Conservation (phyloP, 768 basidiomycete genomes). For the Multifurca ochricompacta region DNA sequence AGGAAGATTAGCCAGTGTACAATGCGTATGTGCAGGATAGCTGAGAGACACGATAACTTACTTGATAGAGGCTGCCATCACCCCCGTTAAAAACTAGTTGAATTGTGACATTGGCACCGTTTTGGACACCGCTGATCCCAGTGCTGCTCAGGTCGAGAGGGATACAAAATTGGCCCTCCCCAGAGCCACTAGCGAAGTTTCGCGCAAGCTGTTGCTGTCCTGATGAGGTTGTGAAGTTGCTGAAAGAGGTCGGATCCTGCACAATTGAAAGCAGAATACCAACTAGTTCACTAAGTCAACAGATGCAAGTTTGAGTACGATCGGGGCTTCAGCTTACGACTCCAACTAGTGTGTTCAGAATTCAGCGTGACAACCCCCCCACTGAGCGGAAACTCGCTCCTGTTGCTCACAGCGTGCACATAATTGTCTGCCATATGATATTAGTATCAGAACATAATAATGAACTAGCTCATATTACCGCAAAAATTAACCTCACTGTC, state of each 20-base stretch:
- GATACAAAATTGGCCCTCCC: slow-evolving; percentile 61
- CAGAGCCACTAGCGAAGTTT: slow-evolving; percentile 41
- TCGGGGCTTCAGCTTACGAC: slow-evolving; percentile 33
- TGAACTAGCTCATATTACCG: slow-evolving; percentile 34
- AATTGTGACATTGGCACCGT: slow-evolving; percentile 69
- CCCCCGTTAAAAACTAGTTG: slow-evolving; percentile 63
- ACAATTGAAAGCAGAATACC: slow-evolving; percentile 48
- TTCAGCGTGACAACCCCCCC: slow-evolving; percentile 54
- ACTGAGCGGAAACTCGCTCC: slow-evolving; percentile 62
- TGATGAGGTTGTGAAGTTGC: slow-evolving; percentile 47
- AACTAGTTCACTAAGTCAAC: slow-evolving; percentile 30
- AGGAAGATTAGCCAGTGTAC: not conserved
- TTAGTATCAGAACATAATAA: not conserved
- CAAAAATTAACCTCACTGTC: slow-evolving; percentile 56
- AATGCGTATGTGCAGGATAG: not conserved
- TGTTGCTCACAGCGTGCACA: slow-evolving; percentile 38
- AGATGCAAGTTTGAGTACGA: not conserved
- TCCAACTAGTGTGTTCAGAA: slow-evolving; percentile 59
- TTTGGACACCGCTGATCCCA: slow-evolving; percentile 40
- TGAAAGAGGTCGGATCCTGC: slow-evolving; percentile 53
- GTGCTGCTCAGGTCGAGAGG: slow-evolving; percentile 51
- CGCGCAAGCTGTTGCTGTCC: slow-evolving; percentile 32
- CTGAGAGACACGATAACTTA: slow-evolving; percentile 22
- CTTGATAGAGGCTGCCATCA: slow-evolving; percentile 68
- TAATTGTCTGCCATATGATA: slow-evolving; percentile 50